Conservation (phyloP, 192 early-diverging fungal genomes). For the Backusella tarrabulga region DNA sequence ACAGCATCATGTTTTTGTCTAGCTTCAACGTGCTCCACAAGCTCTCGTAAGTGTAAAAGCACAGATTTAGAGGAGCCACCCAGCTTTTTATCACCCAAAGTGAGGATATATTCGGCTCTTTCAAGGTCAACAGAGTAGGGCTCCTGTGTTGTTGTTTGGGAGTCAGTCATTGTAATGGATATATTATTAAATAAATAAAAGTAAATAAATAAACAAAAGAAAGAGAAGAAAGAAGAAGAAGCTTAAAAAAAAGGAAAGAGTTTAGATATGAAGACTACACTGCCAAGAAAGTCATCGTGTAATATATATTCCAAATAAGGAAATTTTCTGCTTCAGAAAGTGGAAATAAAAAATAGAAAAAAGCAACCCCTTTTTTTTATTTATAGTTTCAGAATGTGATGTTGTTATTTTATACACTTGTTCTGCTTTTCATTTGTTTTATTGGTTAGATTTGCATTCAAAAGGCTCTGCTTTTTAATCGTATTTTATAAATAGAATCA, state of each 20-base stretch:
- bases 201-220: background rate
- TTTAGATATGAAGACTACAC: background rate
- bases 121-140: background rate
- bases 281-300: background rate
- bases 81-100: background rate
- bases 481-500: background rate
- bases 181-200: background rate
- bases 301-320: background rate
- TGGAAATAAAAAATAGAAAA: background rate
- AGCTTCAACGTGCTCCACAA: background rate
- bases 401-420: background rate
- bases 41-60: conserved; percentile 7
- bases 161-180: background rate
- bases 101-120: background rate
- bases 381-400: background rate
- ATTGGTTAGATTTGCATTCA: too few relatives aligned
- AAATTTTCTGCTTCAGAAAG: background rate
- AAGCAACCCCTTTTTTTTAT: background rate
- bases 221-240: background rate
- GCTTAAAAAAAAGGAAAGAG: background rate
- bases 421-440: background rate
- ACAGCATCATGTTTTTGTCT: conserved; percentile 5
- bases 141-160: background rate
- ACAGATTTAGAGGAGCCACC: background rate
- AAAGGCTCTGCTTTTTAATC: too few relatives aligned